These are phyloP conservation scores for Plantago ovata DNA, from an alignment of 257 asterid species.

Conservation along the genomic window DNA sequence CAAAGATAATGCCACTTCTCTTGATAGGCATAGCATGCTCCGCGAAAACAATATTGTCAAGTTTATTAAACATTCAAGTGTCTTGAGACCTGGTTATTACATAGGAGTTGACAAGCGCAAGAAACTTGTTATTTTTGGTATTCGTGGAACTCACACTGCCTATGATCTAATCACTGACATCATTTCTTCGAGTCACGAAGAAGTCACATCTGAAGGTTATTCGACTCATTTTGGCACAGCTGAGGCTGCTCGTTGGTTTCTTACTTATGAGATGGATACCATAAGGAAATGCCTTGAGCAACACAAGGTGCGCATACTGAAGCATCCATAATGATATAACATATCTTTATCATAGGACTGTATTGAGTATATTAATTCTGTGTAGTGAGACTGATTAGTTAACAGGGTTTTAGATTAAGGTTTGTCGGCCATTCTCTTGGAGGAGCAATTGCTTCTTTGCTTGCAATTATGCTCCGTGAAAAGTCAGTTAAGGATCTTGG, in stretches of 20 bases:
- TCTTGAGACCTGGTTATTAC: conserved; percentile 88
- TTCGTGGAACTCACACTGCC: conserved; percentile 92
- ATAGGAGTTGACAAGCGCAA: conserved; percentile 73
- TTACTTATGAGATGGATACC: conserved; percentile 63
- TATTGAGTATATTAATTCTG: conserved; percentile 5
- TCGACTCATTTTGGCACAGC: conserved; percentile 89
- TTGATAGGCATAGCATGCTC: conserved; percentile 84
- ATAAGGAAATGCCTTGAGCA: conserved; percentile 64
- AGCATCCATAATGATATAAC: not conserved
- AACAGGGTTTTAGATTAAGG: conserved; percentile 99
- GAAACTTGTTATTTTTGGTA: conserved; percentile 77
- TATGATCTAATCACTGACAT: conserved; percentile 83
- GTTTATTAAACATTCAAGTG: conserved; percentile 65
- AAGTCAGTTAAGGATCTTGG: conserved; percentile 75
- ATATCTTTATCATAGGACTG: conserved; percentile 4
- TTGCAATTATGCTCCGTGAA: conserved; percentile 84
- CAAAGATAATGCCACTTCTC: conserved; percentile 53
- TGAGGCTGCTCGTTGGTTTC: conserved; percentile 97
- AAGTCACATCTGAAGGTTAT: conserved; percentile 70
- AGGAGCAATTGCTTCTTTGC: conserved; percentile 83
- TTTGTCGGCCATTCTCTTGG: conserved; percentile 99
- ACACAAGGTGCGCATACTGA: conserved; percentile 53
- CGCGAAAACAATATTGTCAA: conserved; percentile 69
- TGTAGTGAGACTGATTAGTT: conserved; percentile 42
- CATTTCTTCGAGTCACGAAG: conserved; percentile 80